Base-by-base conservation (phyloP, 1,139 yeast genomes). In the Candida frijolesensis region DNA sequence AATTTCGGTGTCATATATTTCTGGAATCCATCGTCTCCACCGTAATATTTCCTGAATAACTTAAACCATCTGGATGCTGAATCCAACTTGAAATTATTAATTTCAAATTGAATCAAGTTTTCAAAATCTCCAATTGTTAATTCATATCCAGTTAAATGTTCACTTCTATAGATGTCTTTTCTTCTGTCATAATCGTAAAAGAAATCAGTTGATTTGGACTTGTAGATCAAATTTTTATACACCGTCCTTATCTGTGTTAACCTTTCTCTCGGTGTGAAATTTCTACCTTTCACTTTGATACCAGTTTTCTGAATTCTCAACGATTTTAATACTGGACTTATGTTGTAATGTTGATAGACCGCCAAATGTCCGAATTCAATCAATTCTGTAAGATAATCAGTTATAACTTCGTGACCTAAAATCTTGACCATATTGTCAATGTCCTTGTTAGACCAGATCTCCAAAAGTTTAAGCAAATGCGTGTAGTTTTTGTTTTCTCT, bases 61-160 rank as follows among this genome's bases (percentile, higher is more conserved):
- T 62, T 65, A 53, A 73, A 69, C 80, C 80, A 75, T 50, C 65
- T 66, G 3, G 72, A 63, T 1, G 76, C 79, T 55, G 74, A 63
- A 57, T 76, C 80, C 32, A 68, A 54, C 54, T 75, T 76, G 34
- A 56, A 59, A 56, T 71, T 72, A 49, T 60, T 57, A 46, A 70
- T 59, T 55, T 76, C 81, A 45, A 76, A 59, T 42, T 46, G 37
- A 35, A 75, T 67, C 51, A 76, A 61, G 57, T 72, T 75, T 55
- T 76, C 79, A 55, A 67, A 75, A 58, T 76, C 80, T 3, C 54
- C 53, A 1, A 63, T 58, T 6, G 55, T 53, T 32, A 73, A 58
- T 43, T 53, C 51, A 49, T 62, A 61, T 1, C 68, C 70, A 0
- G 69, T 60, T 18, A 55, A 48, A 10, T 56, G 40, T 2, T 50